Evolutionary conservation across 345 rosid genomes (phyloP), one percentile per base, ranked within the genome.

Genomic region (Aquilaria sinensis): DNA sequence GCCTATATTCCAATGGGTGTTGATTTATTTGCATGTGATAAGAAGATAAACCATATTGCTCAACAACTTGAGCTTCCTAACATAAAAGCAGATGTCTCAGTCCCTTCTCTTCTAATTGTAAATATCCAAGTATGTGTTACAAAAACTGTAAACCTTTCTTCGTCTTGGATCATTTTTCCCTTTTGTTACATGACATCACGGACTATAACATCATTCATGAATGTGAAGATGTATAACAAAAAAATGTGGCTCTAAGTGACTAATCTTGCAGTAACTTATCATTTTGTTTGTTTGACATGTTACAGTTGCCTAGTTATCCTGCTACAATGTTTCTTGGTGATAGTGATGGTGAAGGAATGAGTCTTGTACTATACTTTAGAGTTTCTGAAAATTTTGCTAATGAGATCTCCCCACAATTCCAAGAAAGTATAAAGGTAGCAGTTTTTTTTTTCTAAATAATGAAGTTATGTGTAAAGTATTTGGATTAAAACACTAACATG

Each of bases 241-340:
- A 34, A 57, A 32, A 34, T 13, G 41, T 2, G 0, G 12, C 14
- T 14, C 31, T 30, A 5, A 9, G 60, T 34, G 9, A 34, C 58
- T 31, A 23, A 16, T 65, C 30, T 33, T 53, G 49, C 41, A 52
- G 15, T n/a, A 30, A 54, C 69, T 47, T 45, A 56, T 66, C 53
- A 52, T 63, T 16, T 62, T 31, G 16, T 47, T 23, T 74, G 51
- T 57, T 13, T 62, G 49, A 29, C 37, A 14, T 56, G 29, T 64
- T 29, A 70, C 85, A 93, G 98, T 73, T 92, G 65, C 98, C 98
- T 46, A 88, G 94, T 41, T 93, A 93, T 78, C 98, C 97, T 51
- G 86, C 92, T 45, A 79, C 94, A 45, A 81, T 93, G 90, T 93
- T 93, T 72, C 84, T 82, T 47, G 97, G 96, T 1, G 97, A 90